Conservation (phyloP, 495 filamentous ascomycete species). For the Penicillium dipodomyicola region DNA sequence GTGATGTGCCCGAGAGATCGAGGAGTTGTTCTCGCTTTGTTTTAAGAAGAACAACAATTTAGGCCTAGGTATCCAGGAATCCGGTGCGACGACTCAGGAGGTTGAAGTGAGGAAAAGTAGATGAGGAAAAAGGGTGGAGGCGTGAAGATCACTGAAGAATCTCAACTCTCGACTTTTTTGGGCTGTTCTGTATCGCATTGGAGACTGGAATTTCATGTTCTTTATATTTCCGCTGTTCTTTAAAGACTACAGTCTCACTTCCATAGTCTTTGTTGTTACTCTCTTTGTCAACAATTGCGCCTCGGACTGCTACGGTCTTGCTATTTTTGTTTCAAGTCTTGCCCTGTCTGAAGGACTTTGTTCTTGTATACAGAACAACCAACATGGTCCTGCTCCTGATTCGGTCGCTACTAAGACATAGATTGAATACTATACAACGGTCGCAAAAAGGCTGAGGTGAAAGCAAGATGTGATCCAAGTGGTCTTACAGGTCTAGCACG, state of each 20-base stretch:
- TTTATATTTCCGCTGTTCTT: too few species aligned
- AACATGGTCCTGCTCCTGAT: constrained; percentile 16
- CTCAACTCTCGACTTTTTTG: background rate
- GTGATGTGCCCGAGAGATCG: constrained; percentile 6
- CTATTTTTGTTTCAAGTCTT: constrained; percentile 7
- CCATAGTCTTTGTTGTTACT: constrained; percentile 5
- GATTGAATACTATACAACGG: constrained; percentile 32
- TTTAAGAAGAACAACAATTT: background rate
- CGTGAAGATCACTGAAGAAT: constrained; percentile 14
- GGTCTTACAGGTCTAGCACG: constrained; percentile 53
- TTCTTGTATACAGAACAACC: constrained; percentile 18
- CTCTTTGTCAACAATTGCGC: constrained; percentile 4
- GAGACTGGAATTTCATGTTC: background rate
- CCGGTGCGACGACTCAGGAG: background rate
- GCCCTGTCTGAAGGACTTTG: background rate
- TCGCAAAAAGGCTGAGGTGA: constrained; percentile 7
- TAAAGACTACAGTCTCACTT: background rate
- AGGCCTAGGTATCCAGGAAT: background rate
- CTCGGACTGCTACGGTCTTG: constrained; percentile 9
- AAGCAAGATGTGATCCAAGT: constrained; percentile 6
- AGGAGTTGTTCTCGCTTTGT: background rate
- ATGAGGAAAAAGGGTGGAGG: constrained; percentile 6
- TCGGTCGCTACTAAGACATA: constrained; percentile 19
- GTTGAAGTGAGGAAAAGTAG: constrained; percentile 8
- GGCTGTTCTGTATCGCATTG: background rate